A percentile compares a stretch with the other conserved stretches of the same genome.
Conservation (phyloP, 306 rosid species). For the Delonix regia region DNA sequence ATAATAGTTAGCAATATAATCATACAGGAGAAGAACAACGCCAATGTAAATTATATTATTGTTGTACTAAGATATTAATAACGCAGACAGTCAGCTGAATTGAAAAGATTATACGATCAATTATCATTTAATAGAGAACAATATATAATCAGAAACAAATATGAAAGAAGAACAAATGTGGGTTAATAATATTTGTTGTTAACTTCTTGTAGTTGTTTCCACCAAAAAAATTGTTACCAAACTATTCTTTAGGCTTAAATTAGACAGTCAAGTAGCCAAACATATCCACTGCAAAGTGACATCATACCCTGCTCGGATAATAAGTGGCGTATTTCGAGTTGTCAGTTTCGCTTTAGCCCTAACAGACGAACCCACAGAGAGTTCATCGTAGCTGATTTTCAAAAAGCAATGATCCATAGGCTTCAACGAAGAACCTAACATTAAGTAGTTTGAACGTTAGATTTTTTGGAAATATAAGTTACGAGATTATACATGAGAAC, state of each 20-base stretch:
- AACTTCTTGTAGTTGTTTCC: too few relatives aligned
- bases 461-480: constrained; percentile 6
- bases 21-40: background rate
- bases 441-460: constrained; percentile 29
- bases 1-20: background rate
- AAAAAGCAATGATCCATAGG: constrained; percentile 48
- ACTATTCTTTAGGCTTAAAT: background rate
- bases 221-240: background rate
- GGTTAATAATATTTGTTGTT: background rate
- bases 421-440: constrained; percentile 57
- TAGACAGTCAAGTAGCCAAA: background rate
- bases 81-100: background rate
- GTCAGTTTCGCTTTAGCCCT: constrained; percentile 41
- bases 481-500: constrained; percentile 1
- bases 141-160: background rate
- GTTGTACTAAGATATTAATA: constrained; percentile 1
- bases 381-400: constrained; percentile 37
- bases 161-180: background rate
- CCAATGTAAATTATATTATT: background rate
- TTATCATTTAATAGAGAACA: background rate
- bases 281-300: background rate
- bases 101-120: background rate
- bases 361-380: constrained; percentile 34
- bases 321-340: constrained; percentile 36
- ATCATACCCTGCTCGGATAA: constrained; percentile 62